A percentile compares a stretch with the other conserved stretches of the same genome.
These are phyloP conservation scores for Fusarium proliferatum DNA, from an alignment of 2,329 filamentous ascomycete genomes.

Conservation along the genomic window DNA sequence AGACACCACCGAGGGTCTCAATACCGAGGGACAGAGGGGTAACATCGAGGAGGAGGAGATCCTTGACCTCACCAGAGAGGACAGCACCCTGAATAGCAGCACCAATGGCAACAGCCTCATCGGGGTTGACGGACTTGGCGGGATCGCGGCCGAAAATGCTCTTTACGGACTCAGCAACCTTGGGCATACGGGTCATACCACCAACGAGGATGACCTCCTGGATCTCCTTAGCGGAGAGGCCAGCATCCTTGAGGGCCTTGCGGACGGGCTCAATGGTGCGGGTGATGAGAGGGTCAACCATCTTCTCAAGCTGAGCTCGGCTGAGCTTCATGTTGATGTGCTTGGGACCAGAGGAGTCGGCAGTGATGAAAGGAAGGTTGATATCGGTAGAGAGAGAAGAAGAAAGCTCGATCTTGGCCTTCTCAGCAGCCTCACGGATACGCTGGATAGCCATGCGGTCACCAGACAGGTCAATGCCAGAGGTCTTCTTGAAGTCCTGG, in stretches of 20 bases:
- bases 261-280: slow-evolving; percentile 91
- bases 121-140: slow-evolving; percentile 98
- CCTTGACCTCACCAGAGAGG: slow-evolving; percentile 95
- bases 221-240: slow-evolving; percentile 90
- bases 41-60: slow-evolving; percentile 93
- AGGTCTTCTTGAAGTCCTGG: slow-evolving; percentile 96
- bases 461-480: slow-evolving; percentile 85
- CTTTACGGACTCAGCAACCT: slow-evolving; percentile 96
- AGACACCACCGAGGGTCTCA: slow-evolving; percentile 97
- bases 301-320: slow-evolving; percentile 89
- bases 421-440: slow-evolving; percentile 98
- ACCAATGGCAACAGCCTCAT: slow-evolving; percentile 97
- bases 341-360: slow-evolving; percentile 93
- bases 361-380: slow-evolving; percentile 98
- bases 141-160: slow-evolving; percentile 95
- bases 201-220: slow-evolving; percentile 98
- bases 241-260: slow-evolving; percentile 96
- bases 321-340: slow-evolving; percentile 98
- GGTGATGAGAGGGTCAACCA: slow-evolving; percentile 89
- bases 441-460: slow-evolving; percentile 99
- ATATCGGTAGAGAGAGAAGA: slow-evolving; percentile 96
- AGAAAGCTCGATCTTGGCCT: slow-evolving; percentile 99
- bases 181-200: slow-evolving; percentile 99
- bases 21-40: slow-evolving; percentile 97
- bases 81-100: slow-evolving; percentile 97